Evolutionary conservation across 805 yeast genomes (phyloP), one percentile per base, ranked within the genome.

Genomic region (Spathaspora boniae): DNA sequence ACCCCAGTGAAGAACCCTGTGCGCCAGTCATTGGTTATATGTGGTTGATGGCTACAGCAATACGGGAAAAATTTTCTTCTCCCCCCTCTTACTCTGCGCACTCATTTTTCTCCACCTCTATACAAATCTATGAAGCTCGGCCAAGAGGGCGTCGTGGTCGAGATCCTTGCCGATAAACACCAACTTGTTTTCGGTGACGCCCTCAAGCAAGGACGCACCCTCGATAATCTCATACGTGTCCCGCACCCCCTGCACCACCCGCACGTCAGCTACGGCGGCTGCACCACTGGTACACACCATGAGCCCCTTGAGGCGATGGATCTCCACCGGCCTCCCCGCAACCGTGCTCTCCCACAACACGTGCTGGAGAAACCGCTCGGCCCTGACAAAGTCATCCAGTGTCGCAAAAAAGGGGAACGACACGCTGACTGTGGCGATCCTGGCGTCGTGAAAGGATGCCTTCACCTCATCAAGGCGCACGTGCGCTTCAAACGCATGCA

Each of bases 211-310:
- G 12, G 41, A 34, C 2, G 63, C 65, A 5, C 64, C 65, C 9
- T 74, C 78, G 4, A 81, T 69, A 3, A 86, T 66, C 43, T 93
- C 98, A 58, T 87, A 93, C 0, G 95, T 87, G 37, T 88, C 93
- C 41, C 98, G 70, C 0, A 93, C 98, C 9, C 95, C 98, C 56
- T 93, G 98, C 8, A 93, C 61, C 6, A 88, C 84, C 44, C 74
- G 70, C 16, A 72, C 78, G 6, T 54, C 58, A 0, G 45, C 46
- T 9, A 41, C n/a, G n/a, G n/a, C 41, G 7, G 49, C 54, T 4
- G 55, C 46, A 2, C 53, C 55, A 6, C 57, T 51, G n/a, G 55
- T 48, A 20, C 38, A 34, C 42, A 80, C 71, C 6, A 88, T 44
- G 7, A 86, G 56, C 1, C 96, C 98, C 54, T 93, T 93, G 2